These are phyloP conservation scores for Tylopilus rubrobrunneus DNA, from an alignment of 768 basidiomycete species.

Conservation along the genomic window DNA sequence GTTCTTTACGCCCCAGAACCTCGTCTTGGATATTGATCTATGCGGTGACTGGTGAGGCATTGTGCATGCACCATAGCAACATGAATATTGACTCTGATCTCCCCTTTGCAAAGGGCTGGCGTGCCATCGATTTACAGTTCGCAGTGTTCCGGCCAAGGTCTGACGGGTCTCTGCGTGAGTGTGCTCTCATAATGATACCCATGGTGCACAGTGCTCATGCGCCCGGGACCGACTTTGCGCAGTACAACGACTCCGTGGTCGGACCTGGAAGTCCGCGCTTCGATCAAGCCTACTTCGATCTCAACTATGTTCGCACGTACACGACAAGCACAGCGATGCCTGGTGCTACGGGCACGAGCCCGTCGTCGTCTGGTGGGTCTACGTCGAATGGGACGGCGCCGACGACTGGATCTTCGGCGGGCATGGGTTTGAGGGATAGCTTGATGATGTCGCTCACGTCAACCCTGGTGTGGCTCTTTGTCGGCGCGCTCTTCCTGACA, in stretches of 20 bases:
- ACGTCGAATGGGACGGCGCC: background rate
- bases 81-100: background rate
- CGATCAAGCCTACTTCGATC: constrained; percentile 63
- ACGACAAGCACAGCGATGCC: constrained; percentile 24
- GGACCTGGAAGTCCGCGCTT: constrained; percentile 52
- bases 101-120: constrained; percentile 43
- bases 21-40: constrained; percentile 53
- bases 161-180: constrained; percentile 43
- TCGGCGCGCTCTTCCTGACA: background rate
- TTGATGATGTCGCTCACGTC: background rate
- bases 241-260: constrained; percentile 55
- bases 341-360: constrained; percentile 2
- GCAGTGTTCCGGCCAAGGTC: constrained; percentile 37
- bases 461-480: background rate
- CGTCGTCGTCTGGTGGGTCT: background rate
- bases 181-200: background rate
- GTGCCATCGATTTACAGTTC: constrained; percentile 37
- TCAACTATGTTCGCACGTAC: constrained; percentile 63
- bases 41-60: constrained; percentile 45
- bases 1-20: constrained; percentile 45
- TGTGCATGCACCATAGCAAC: background rate
- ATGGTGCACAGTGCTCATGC: background rate
- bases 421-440: background rate
- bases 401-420: background rate
- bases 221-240: background rate